These are phyloP conservation scores for Talaromyces nanjingensis DNA, from an alignment of 495 filamentous ascomycete species.

Conservation along the genomic window DNA sequence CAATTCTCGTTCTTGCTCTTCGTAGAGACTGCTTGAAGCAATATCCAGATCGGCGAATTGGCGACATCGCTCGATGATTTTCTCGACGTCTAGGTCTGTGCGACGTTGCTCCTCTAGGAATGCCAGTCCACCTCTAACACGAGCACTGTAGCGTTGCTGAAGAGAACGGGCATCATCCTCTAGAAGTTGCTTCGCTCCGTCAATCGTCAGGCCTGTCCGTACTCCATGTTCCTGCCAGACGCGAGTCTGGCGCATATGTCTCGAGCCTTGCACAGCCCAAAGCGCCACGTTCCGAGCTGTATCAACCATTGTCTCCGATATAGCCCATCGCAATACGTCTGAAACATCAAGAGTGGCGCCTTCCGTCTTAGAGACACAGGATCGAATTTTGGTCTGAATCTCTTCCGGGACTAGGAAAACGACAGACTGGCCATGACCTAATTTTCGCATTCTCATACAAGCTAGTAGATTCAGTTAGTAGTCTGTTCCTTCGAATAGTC, in stretches of 20 bases:
- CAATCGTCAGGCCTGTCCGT: neutral
- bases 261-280: constrained; percentile 53
- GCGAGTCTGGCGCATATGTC: constrained; percentile 29
- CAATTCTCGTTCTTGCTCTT: constrained; percentile 59
- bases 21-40: constrained; percentile 19
- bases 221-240: constrained; percentile 10
- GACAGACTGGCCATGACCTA: constrained; percentile 56
- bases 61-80: neutral
- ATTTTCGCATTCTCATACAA: constrained; percentile 60
- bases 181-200: neutral
- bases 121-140: neutral
- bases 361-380: constrained; percentile 21
- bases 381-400: constrained; percentile 24
- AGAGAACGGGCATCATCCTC: neutral
- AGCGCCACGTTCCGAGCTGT: constrained; percentile 42
- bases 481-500: neutral
- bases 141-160: neutral
- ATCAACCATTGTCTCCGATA: constrained; percentile 49
- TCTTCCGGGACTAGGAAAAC: constrained; percentile 49
- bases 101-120: neutral
- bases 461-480: constrained; percentile 27
- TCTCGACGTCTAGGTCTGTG: neutral
- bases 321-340: constrained; percentile 53
- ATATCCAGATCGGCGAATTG: neutral
- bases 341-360: constrained; percentile 23